Conservation (phyloP, 345 rosid species). For the Populus tremula region DNA sequence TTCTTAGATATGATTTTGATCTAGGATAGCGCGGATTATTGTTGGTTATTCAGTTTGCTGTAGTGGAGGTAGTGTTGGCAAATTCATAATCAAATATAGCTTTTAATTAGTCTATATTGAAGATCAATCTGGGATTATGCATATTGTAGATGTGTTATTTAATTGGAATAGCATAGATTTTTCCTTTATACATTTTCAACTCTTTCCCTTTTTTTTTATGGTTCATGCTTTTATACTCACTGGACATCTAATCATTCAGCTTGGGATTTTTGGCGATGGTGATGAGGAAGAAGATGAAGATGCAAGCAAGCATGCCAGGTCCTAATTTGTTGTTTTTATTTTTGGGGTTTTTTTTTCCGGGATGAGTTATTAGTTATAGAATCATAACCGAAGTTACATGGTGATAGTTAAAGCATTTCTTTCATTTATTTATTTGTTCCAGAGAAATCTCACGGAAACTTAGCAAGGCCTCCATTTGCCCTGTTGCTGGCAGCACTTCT, state of each 20-base stretch:
- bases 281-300: conserved; percentile 38
- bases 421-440: background rate
- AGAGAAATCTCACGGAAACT: background rate
- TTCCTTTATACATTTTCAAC: no score
- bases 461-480: background rate
- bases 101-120: no score
- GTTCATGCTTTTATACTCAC: background rate
- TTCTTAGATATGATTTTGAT: background rate
- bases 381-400: background rate
- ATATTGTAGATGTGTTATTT: background rate
- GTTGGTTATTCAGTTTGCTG: background rate
- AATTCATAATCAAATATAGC: background rate
- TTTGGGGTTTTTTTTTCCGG: background rate
- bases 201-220: background rate
- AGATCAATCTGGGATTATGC: background rate
- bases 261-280: conserved; percentile 39
- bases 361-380: background rate
- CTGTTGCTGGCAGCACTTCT: background rate
- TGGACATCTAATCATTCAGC: conserved; percentile 36
- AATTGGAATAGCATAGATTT: background rate
- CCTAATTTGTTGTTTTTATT: conserved; percentile 2
- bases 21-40: background rate
- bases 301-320: conserved; percentile 48
- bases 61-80: background rate
- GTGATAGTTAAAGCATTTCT: background rate